These are phyloP conservation scores for Solanum hybrid DNA, from an alignment of 305 asterid species.

Conservation along the genomic window DNA sequence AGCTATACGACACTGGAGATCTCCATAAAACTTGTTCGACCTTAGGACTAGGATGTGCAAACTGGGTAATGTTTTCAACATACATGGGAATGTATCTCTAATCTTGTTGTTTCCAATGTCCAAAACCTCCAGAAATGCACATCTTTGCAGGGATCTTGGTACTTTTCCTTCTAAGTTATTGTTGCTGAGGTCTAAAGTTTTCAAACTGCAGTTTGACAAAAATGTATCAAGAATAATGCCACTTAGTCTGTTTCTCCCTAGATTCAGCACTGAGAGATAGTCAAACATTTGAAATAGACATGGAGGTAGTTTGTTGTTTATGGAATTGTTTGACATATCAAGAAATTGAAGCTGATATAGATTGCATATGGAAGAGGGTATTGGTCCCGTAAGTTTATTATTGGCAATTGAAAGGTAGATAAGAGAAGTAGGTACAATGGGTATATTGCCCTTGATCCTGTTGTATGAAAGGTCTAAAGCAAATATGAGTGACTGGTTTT, in stretches of 20 bases:
- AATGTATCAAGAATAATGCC: neutral
- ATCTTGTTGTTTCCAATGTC: constrained; percentile 26
- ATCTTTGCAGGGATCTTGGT: constrained; percentile 35
- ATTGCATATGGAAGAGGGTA: constrained; percentile 43
- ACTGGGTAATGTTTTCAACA: neutral
- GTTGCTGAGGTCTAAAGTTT: neutral
- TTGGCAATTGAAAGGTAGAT: constrained; percentile 36
- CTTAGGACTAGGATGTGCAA: constrained; percentile 11
- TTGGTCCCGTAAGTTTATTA: constrained; percentile 30
- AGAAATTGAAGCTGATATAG: neutral
- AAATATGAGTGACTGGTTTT: constrained; percentile 23
- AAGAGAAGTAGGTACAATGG: neutral
- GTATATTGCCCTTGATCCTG: constrained; percentile 23
- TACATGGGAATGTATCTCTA: constrained; percentile 12
- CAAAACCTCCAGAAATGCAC: constrained; percentile 20
- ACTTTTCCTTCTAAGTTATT: constrained; percentile 26
- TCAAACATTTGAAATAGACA: neutral
- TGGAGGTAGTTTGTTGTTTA: neutral
- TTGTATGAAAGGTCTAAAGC: constrained; percentile 49
- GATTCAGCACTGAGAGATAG: neutral
- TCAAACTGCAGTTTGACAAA: neutral
- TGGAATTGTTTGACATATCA: neutral
- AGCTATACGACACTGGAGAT: neutral
- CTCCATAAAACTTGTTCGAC: constrained; percentile 10
- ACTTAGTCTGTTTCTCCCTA: neutral